Base-by-base conservation (phyloP, 768 basidiomycete species). In the Leccinum subgranulosum region DNA sequence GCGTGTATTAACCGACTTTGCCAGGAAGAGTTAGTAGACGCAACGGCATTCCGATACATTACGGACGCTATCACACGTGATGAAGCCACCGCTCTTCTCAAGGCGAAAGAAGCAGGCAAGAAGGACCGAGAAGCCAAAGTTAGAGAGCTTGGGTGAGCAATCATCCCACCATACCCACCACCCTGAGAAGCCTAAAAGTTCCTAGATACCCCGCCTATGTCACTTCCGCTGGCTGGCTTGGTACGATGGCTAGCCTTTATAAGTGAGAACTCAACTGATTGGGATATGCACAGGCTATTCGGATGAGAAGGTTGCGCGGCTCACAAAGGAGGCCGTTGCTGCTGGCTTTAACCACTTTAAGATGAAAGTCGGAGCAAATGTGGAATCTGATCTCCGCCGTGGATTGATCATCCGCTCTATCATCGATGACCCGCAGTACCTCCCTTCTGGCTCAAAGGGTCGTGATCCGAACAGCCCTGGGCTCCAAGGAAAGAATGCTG, bases 271-370 rank as follows among this genome's bases (percentile, higher is more conserved):
- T 8, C 34, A 11, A 19, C 57, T 69, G 47, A 73, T 34, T 2
- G 0, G 31, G 6, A 36, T 43, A 59, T 11, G 12, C 27, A 51
- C 25, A 85, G 90, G 94, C 3, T 98, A 98, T 75, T 84, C 82
- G 17, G 94, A 98, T 69, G 94, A 96, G 70, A 97, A 97, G 69
- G 85, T 98, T 25, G 82, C 85, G 1, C 81, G 85, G 8, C 81
- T 98, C 52, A 97, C 93, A 9, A 86, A 85, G 66, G 92, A 94
- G 68, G 91, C 94, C 31, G 79, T 98, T 52, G 74, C 81, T 23
- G 84, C 82, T 46, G 95, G 95, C 21, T 98, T 98, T 83, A 96
- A 92, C 76, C 94, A 97, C 76, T 98, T 98, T 84, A 98, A 98
- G 76, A 94, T 98, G 87, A 98, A 98, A 77, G 96, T 98, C 62